Base-by-base conservation (phyloP, 176 grass and related monocot genomes). In the Elymus sibiricus region DNA sequence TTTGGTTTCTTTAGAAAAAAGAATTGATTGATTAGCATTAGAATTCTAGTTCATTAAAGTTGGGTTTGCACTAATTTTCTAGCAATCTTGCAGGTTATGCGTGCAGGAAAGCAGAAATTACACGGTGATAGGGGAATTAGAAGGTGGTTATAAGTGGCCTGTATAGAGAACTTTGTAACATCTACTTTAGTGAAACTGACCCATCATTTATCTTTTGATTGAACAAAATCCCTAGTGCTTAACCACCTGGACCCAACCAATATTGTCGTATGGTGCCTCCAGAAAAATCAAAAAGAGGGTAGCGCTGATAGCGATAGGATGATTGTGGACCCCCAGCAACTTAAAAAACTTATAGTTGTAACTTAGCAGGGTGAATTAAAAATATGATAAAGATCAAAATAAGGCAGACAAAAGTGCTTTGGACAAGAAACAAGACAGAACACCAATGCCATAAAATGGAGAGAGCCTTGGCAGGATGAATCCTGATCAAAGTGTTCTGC, bases 211-310 rank as follows among this genome's bases (percentile, higher is more conserved):
- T 74, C 37, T 89, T 92, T 64, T 56, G 91, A 85, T 87, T 87
- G 64, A 87, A 89, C 79, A 89, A 67, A 91, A 70, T 14, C 19
- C 24, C 14, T 88, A 93, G 94, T 95, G 91, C 84, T 91, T 74
- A 80, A 85, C 84, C 88, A 89, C 61, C 83, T 89, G 81, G 89
- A 91, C 40, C 61, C 87, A 89, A 86, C 84, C 16, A 91, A 82
- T 86, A 83, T 61, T 76, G 73, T 16, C 71, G 61, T 40, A 91
- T 82, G 43, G 29, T 79, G 27, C 32, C 80, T 85, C 56, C 76
- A 64, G 78, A 68, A 79, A 56, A 83, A 64, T 65, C 10, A 87
- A 82, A 91, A 91, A 46, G 61, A 64, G 81, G 78, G 56, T 81
- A 88, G 60, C 49, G 86, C 43, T 55, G 61, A 88, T 83, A 24